These are phyloP conservation scores for Lophium mytilinum DNA, from an alignment of 495 filamentous ascomycete species.

Conservation along the genomic window DNA sequence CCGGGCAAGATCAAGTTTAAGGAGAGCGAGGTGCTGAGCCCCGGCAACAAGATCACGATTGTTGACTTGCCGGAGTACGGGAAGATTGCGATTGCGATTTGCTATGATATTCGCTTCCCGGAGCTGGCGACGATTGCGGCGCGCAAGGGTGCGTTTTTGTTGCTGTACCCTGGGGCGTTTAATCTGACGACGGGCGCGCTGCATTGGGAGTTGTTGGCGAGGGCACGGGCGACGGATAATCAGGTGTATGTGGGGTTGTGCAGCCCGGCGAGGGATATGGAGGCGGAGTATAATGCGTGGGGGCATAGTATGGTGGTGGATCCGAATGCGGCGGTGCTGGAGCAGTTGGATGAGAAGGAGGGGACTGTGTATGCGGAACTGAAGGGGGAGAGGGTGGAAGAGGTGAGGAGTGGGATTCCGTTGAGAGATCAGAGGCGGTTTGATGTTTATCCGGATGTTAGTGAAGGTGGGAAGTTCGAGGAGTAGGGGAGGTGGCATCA, in stretches of 20 bases:
- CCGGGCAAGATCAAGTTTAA: constrained; percentile 87
- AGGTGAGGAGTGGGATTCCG: constrained; percentile 76
- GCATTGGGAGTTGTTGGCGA: constrained; percentile 80
- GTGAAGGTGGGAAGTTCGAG: constrained; percentile 31
- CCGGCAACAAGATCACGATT: constrained; percentile 73
- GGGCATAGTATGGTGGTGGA: constrained; percentile 84
- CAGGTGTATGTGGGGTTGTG: constrained; percentile 91
- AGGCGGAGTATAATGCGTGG: constrained; percentile 76
- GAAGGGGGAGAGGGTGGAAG: constrained; percentile 60
- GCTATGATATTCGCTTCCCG: constrained; percentile 95
- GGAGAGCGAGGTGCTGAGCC: constrained; percentile 79
- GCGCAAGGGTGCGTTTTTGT: constrained; percentile 68
- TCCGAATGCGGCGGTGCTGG: constrained; percentile 77
- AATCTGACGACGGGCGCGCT: constrained; percentile 86
- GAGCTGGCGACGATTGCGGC: constrained; percentile 89
- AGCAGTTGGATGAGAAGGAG: constrained; percentile 66
- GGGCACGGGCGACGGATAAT: constrained; percentile 85
- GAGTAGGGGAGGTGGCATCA: background rate
- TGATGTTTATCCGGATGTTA: constrained; percentile 93
- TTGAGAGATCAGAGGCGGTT: constrained; percentile 79
- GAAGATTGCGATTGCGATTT: constrained; percentile 77
- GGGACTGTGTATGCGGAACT: constrained; percentile 70
- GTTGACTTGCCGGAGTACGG: constrained; percentile 82
- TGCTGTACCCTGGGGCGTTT: constrained; percentile 92
- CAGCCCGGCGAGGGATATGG: constrained; percentile 75